Conservation (phyloP, 2,329 filamentous ascomycete genomes). For the Periglandula ipomoeae region DNA sequence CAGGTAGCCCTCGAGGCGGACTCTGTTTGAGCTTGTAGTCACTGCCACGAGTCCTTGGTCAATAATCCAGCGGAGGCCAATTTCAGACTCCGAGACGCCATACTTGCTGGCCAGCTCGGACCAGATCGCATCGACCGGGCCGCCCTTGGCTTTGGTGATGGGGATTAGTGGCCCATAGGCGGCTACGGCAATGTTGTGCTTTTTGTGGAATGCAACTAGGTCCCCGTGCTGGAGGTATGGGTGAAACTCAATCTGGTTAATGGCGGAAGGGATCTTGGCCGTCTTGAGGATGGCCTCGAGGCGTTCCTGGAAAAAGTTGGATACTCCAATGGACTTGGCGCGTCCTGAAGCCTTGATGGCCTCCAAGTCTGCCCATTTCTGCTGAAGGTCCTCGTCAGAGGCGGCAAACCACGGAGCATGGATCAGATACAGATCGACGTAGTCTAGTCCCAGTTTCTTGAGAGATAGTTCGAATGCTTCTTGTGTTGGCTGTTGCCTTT, state of each 20-base stretch:
- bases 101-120: conserved; percentile 47
- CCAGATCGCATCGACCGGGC: conserved; percentile 45
- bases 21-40: conserved; percentile 50
- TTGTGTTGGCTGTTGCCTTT: conserved; percentile 28
- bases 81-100: conserved; percentile 43
- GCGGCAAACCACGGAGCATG: conserved; percentile 47
- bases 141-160: conserved; percentile 35
- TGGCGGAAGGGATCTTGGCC: conserved; percentile 52
- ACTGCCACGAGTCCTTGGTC: conserved; percentile 50
- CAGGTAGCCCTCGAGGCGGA: conserved; percentile 47
- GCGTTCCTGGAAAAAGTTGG: conserved; percentile 57
- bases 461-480: conserved; percentile 51
- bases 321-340: conserved; percentile 65
- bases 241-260: conserved; percentile 78
- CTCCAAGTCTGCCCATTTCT: conserved; percentile 51
- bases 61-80: conserved; percentile 50
- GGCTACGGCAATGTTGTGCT: conserved; percentile 46
- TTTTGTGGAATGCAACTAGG: conserved; percentile 47
- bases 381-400: conserved; percentile 43
- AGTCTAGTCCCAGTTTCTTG: conserved; percentile 56
- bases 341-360: conserved; percentile 58
- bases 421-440: conserved; percentile 63
- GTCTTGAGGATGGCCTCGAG: conserved; percentile 48
- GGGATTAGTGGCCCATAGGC: conserved; percentile 49
- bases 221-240: conserved; percentile 61